A percentile compares a stretch with the other conserved stretches of the same genome.
Evolutionary conservation across 2,329 filamentous ascomycete genomes (phyloP).

Genomic region (Penicillium thymicola): DNA sequence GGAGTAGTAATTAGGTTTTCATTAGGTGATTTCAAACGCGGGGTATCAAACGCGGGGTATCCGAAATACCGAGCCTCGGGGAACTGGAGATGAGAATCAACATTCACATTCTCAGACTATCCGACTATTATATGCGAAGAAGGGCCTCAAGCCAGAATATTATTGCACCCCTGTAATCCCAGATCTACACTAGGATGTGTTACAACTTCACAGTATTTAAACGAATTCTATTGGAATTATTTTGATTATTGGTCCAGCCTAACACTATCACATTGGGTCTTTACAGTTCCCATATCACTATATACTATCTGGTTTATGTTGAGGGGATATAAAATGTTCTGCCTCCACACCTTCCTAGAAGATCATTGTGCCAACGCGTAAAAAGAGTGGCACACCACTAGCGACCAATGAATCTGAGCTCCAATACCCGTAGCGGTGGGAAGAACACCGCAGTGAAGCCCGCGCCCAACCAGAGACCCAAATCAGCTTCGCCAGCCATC

Average conservation of each 20-base stretch:
- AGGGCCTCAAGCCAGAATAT: not conserved
- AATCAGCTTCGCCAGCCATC: conserved; percentile 33
- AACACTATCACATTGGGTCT: not conserved
- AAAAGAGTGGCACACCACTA: conserved; percentile 7
- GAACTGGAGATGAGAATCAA: not conserved
- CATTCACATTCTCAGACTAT: not conserved
- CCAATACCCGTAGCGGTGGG: conserved; percentile 36
- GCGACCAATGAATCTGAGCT: conserved; percentile 29
- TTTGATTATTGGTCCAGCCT: not conserved
- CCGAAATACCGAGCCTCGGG: not conserved
- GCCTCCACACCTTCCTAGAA: not conserved
- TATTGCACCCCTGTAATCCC: not conserved
- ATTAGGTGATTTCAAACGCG: not conserved
- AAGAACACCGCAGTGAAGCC: conserved; percentile 36
- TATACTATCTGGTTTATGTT: not conserved
- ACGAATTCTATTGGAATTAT: not conserved
- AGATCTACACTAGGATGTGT: not conserved
- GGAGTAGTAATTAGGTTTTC: not conserved
- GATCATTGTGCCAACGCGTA: not conserved
- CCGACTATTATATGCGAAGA: not conserved
- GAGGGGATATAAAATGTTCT: not conserved
- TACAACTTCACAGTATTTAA: not conserved
- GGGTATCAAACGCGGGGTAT: not conserved
- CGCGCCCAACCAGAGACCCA: conserved; percentile 38
- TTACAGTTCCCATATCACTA: not conserved